These are phyloP conservation scores for Chionographis japonica DNA, from an alignment of 106 monocot species.

Conservation along the genomic window DNA sequence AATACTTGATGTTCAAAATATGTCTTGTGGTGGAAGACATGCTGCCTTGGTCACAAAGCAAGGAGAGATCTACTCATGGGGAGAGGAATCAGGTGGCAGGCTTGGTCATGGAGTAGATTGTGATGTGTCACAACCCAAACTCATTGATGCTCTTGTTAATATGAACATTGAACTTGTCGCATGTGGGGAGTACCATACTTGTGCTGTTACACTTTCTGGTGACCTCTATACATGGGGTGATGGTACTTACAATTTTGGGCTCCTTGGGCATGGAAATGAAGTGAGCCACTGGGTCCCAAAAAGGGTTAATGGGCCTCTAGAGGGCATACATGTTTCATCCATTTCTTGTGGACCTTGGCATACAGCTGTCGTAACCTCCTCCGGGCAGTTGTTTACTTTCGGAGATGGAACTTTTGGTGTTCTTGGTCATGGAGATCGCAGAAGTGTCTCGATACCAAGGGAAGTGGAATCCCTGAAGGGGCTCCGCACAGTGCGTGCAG, in stretches of 20 bases:
- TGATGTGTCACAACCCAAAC: conserved; percentile 90
- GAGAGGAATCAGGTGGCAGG: conserved; percentile 93
- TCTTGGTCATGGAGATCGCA: conserved; percentile 79
- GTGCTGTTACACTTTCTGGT: conserved; percentile 79
- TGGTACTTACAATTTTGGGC: conserved; percentile 62
- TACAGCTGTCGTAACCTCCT: conserved; percentile 70
- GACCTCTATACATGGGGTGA: conserved; percentile 83
- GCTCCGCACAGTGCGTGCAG: conserved; percentile 59
- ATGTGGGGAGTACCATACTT: conserved; percentile 77
- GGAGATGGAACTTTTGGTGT: conserved; percentile 88
- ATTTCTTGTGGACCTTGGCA: conserved; percentile 86
- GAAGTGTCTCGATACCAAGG: conserved; percentile 50
- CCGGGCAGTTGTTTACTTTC: conserved; percentile 75
- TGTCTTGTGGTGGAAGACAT: conserved; percentile 84
- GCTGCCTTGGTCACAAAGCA: conserved; percentile 89
- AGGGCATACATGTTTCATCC: conserved; percentile 72
- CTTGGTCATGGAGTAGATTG: conserved; percentile 89
- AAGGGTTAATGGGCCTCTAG: conserved; percentile 64
- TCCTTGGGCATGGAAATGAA: conserved; percentile 68
- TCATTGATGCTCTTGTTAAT: conserved; percentile 72
- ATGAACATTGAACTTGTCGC: conserved; percentile 89
- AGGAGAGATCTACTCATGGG: conserved; percentile 96
- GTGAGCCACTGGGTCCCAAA: conserved; percentile 71
- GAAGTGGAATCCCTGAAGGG: conserved; percentile 78
- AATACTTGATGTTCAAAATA: conserved; percentile 89